phyloP scores from a whole-genome alignment of 352 stramenopile genomes.

The Phytophthora nicotianae region DNA sequence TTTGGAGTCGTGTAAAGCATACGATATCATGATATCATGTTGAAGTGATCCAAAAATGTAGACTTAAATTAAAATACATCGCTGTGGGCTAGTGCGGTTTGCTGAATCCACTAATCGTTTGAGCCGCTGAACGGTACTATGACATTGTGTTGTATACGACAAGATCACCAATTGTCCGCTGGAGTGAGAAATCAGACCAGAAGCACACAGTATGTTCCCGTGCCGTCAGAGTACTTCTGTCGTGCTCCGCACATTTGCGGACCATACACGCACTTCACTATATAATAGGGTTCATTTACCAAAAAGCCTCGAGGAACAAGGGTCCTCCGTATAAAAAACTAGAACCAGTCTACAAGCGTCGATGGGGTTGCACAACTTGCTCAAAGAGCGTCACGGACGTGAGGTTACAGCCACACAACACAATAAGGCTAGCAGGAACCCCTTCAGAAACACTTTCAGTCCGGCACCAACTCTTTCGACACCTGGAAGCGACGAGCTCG shows the following conservation, averaged over 20 bases:
- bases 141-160: too few relatives aligned
- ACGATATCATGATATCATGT: not conserved
- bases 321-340: not conserved
- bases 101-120: too few relatives aligned
- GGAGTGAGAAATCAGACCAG: slow-evolving; percentile 4
- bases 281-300: slow-evolving; percentile 1
- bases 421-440: too few relatives aligned
- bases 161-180: not conserved
- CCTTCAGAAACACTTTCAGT: not conserved
- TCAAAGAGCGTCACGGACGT: slow-evolving; percentile 8
- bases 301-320: not conserved
- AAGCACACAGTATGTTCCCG: not conserved
- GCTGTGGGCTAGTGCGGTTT: too few relatives aligned
- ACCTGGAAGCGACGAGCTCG: not conserved
- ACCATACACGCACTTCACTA: too few relatives aligned
- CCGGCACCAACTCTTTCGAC: slow-evolving; percentile 7
- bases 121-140: too few relatives aligned
- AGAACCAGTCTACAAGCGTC: too few relatives aligned
- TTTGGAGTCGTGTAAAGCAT: too few relatives aligned
- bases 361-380: slow-evolving; percentile 7
- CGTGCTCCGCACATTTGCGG: not conserved
- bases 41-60: too few relatives aligned
- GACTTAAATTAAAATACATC: too few relatives aligned
- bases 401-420: not conserved
- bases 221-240: not conserved